A percentile compares a stretch with the other conserved stretches of the same genome.
phyloP scores from a whole-genome alignment of 2,329 filamentous ascomycete genomes.

The Plectosphaerella sp. region DNA sequence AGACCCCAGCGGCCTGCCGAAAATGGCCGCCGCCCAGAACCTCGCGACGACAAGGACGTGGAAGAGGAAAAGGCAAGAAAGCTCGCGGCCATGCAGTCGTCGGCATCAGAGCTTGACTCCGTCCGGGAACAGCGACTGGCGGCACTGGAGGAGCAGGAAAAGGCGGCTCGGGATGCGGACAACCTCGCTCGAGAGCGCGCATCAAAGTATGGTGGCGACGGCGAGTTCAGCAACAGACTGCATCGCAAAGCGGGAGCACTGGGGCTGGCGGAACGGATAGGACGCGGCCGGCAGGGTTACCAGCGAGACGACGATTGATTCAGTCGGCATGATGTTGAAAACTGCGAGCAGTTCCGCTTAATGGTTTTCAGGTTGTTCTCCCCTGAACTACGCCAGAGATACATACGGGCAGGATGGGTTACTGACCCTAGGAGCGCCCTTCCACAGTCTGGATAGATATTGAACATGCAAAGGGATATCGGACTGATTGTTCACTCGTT shows the following conservation, averaged over 20 bases:
- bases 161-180: slow-evolving; percentile 60
- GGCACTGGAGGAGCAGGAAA: slow-evolving; percentile 62
- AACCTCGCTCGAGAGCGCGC: slow-evolving; percentile 56
- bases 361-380: too few species aligned
- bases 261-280: slow-evolving; percentile 47
- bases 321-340: too few species aligned
- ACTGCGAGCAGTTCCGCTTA: too few species aligned
- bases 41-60: slow-evolving; percentile 18
- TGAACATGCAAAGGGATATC: too few species aligned
- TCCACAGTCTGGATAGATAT: too few species aligned
- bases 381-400: too few species aligned
- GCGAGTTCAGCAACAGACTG: slow-evolving; percentile 59
- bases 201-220: slow-evolving; percentile 57
- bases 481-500: too few species aligned
- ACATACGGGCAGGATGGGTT: too few species aligned
- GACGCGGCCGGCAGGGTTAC: slow-evolving; percentile 39
- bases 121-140: slow-evolving; percentile 65
- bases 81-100: slow-evolving; percentile 69
- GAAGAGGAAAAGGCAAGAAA: slow-evolving; percentile 61
- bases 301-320: slow-evolving; percentile 40
- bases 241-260: slow-evolving; percentile 54
- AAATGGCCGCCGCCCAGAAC: neutral
- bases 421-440: too few species aligned
- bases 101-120: slow-evolving; percentile 64
- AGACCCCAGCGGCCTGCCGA: neutral